Evolutionary conservation across 768 basidiomycete species (phyloP), one percentile per base, ranked within the genome.

Genomic region (Leccinum aurantiacum): DNA sequence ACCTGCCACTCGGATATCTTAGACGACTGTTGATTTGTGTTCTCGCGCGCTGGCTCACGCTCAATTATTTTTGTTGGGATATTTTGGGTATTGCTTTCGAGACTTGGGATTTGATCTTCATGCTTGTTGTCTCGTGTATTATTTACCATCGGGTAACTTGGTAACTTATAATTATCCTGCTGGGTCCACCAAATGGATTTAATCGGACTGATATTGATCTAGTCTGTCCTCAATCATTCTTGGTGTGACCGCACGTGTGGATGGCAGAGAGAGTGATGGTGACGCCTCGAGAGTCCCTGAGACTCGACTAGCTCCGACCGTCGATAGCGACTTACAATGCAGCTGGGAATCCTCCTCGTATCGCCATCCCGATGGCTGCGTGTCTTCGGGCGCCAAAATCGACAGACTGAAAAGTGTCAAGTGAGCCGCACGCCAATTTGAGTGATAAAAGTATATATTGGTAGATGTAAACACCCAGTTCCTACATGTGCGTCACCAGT

Each of bases 311-410:
- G 60, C 54, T 70, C 70, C 62, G 54, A 27, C 75, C 74, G 14
- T 74, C 63, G 53, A 74, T 35, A 44, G 69, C 55, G 46, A 77
- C 53, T 56, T 74, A 71, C 59, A 73, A 41, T 41, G 64, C 73
- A 77, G 37, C 74, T 63, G 10, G 55, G 54, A 9, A 73, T 65
- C 52, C 17, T 48, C 64, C 24, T 56, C 53, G 8, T 17, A 50
- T 9, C 6, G 37, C 65, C 61, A 66, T 31, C 64, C 63, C 7
- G 53, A 38, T 3, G 74, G 72, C 8, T 64, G 62, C 6, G 72
- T 60, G 19, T 71, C 63, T 47, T 72, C 62, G 31, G 73, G 67
- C 22, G 63, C 62, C 61, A 53, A 57, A 49, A 72, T 71, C 13
- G 65, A 27, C 17, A 65, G 63, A 24, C 61, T 53, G 47, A 58